Conservation (phyloP, 768 basidiomycete genomes). For the Candolleomyces efflorescens region DNA sequence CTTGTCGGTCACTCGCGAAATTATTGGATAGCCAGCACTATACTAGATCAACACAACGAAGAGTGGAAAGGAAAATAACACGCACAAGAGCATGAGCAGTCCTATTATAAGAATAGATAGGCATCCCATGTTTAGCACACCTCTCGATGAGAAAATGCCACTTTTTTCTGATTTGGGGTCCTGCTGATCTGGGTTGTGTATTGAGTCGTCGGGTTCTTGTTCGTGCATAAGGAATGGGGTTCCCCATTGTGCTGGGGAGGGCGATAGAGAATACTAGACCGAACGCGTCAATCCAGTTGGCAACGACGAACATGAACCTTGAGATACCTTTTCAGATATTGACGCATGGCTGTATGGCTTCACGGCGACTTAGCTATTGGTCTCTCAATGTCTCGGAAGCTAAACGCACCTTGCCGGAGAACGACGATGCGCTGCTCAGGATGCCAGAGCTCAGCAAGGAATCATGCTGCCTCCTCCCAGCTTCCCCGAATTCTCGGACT, state of each 20-base stretch:
- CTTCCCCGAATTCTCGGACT: neutral
- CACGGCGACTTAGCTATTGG: neutral
- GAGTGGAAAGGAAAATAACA: slow-evolving; percentile 7
- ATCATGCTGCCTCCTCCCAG: neutral
- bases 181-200: slow-evolving; percentile 56
- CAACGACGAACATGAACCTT: too few relatives aligned
- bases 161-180: slow-evolving; percentile 48
- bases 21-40: slow-evolving; percentile 32
- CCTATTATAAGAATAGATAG: slow-evolving; percentile 47
- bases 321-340: neutral
- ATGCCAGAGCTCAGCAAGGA: neutral
- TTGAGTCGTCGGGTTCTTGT: slow-evolving; percentile 56
- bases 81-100: slow-evolving; percentile 51
- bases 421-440: neutral
- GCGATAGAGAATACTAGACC: slow-evolving; percentile 32
- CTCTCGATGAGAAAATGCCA: slow-evolving; percentile 58
- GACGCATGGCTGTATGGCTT: neutral
- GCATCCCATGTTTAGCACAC: slow-evolving; percentile 62
- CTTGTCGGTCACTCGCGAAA: slow-evolving; percentile 19
- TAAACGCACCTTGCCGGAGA: neutral
- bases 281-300: neutral
- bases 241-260: slow-evolving; percentile 47
- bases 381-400: neutral
- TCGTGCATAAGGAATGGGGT: slow-evolving; percentile 33
- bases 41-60: neutral